Base-by-base conservation (phyloP, 2,329 filamentous ascomycete genomes). In the Bipolaris victoriae region DNA sequence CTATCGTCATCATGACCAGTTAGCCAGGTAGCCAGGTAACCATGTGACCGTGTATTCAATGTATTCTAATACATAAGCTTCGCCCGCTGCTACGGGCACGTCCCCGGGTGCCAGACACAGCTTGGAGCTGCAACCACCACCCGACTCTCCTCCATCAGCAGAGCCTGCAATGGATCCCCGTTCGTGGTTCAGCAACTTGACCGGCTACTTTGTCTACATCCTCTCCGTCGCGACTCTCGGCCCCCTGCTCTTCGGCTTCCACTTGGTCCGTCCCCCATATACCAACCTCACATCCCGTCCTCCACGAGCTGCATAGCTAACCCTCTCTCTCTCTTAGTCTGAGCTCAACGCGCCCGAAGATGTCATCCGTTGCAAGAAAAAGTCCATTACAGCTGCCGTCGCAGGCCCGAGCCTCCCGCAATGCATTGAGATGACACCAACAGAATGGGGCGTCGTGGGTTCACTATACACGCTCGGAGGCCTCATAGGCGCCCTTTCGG, bases 321-420 rank as follows among this genome's bases (percentile, higher is more conserved):
- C 65, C 40, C 3, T 15, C 69, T 9, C 22, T 9, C 22, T 13
- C 2, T n/a, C 69, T 15, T n/a, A 94, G 93, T 91, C 92, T 67
- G 95, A 98, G 76, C 86, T 99, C 62, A 99, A 99, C 76, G 92
- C 94, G 7, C 95, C 95, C 7, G 89, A 97, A 83, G 89, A 93
- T 81, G 91, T 96, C 70, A 90, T 99, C 69, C 96, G 91, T 55
- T 98, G 95, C 80, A 87, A 86, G 66, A 87, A 86, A 64, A 83
- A 85, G 64, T 80, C 80, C 39, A 81, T 85, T 61, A 73, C 71
- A 7, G 71, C 76, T 37, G 66, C 61, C 65, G 71, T 73, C 45
- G 66, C 63, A 65, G 71, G 67, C 53, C 68, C 61, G 60, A 75
- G 76, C 59, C 81, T 90, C 6, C 83, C 89, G 50, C 86, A 90